Base-by-base conservation (phyloP, 192 early-diverging fungal species). In the Podila verticillata region DNA sequence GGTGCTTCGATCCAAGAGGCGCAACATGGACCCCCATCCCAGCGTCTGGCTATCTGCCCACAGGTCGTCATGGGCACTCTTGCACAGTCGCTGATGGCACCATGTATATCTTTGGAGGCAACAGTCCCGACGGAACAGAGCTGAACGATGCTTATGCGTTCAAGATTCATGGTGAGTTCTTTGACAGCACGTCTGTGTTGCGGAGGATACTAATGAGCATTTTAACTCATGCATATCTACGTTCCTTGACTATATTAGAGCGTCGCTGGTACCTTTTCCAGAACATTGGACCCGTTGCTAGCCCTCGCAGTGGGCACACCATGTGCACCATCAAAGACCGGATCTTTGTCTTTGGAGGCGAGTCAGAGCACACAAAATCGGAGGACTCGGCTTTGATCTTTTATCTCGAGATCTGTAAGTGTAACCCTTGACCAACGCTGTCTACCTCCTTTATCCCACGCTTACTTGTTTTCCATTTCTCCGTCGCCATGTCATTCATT, bases 191-290 rank as follows among this genome's bases (percentile, higher is more conserved):
- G 54, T 24, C 24, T 6, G 10, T 56, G 28, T 17, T 17, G 26
- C 24, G 3, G 24, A 32, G 22, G 47, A 24, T 15, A 24, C 15
- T 44, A 17, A 13, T 12, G 30, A 26, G 26, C 12, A 60, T 60
- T 5, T 60, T 10, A 31, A 19, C 15, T 26, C 26, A 60, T 60
- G 4, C 58, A 31, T 39, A n/a, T 66, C n/a, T 4, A 10, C 22
- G 13, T 28, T 5, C 34, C 12, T 35, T 31, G 0, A n/a, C 51
- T 57, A 10, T 32, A n/a, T 34, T 20, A 22, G 87, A 82, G 48
- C 75, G 83, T 22, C 83, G 87, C 26, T 90, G 89, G 89, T 88
- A 85, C 32, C 86, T 85, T 61, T 88, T 90, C 73, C 84, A 84
- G 57, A 88, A 90, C 39, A 85, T 90, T 66, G 89, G 89, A 30